phyloP scores from a whole-genome alignment of 2,329 filamentous ascomycete genomes.

The Xylariales sp. region DNA sequence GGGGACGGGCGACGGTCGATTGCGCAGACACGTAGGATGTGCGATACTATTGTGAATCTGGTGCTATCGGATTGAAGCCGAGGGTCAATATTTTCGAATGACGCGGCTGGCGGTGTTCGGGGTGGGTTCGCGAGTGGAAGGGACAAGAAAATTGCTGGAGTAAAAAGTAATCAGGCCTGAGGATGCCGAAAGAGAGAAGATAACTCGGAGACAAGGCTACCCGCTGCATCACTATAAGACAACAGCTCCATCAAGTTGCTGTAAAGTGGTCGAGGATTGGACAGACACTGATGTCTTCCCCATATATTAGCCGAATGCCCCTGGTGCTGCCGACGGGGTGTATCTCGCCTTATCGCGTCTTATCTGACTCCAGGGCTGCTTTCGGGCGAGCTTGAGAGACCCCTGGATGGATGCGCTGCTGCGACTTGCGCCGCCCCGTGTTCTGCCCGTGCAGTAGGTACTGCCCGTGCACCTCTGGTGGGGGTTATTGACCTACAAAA shows the following conservation, averaged over 20 bases:
- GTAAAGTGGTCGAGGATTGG: constrained; percentile 27
- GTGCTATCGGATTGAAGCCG: not conserved
- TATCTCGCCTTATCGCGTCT: no score
- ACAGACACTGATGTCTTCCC: constrained; percentile 21
- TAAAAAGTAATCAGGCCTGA: constrained; percentile 13
- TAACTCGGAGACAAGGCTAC: constrained; percentile 35
- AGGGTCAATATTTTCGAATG: not conserved
- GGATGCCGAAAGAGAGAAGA: constrained; percentile 26
- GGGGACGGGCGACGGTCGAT: constrained; percentile 10
- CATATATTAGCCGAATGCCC: constrained; percentile 35
- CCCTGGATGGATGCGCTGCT: no score
- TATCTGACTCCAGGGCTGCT: no score
- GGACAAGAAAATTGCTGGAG: constrained; percentile 7
- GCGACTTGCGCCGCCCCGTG: no score
- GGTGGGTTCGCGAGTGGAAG: not conserved
- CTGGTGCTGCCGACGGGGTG: not conserved
- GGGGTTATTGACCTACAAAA: no score
- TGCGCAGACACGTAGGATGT: constrained; percentile 11
- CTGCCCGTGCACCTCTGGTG: no score
- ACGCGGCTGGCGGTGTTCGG: not conserved
- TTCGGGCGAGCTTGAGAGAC: no score
- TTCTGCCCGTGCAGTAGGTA: no score
- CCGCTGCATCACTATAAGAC: constrained; percentile 29
- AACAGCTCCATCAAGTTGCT: constrained; percentile 20
- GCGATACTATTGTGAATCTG: not conserved